phyloP scores from a whole-genome alignment of 2,329 filamentous ascomycete genomes.

The Trichoderma gracile region DNA sequence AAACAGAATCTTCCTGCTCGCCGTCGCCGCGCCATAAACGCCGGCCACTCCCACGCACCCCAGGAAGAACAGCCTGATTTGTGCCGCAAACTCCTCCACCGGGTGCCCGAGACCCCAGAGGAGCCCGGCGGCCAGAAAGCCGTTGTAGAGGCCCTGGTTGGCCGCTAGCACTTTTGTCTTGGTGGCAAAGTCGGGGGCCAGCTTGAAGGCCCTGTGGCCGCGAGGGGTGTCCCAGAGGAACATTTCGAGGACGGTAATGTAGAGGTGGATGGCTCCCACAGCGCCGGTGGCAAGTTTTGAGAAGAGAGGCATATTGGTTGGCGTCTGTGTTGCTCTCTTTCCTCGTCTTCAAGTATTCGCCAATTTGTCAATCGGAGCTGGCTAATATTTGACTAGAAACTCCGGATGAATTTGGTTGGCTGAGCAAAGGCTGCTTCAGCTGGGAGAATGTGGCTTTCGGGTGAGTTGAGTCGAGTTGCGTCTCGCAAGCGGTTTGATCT shows the following conservation, averaged over 20 bases:
- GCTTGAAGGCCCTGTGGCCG: constrained; percentile 47
- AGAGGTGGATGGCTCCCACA: constrained; percentile 47
- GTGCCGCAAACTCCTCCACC: constrained; percentile 42
- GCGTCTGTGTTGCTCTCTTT: not conserved
- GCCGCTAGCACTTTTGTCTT: constrained; percentile 48
- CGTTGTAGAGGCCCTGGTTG: constrained; percentile 57
- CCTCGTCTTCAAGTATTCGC: not conserved
- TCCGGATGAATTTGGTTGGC: constrained; percentile 2
- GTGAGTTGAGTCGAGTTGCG: not conserved
- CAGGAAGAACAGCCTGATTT: constrained; percentile 52
- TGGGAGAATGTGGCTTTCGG: not conserved
- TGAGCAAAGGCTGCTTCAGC: not conserved
- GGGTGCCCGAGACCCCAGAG: constrained; percentile 51
- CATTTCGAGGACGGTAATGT: constrained; percentile 53
- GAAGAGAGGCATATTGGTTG: constrained; percentile 28
- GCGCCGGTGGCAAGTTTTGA: constrained; percentile 40
- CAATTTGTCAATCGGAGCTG: not conserved
- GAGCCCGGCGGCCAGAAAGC: constrained; percentile 53
- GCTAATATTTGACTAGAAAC: not conserved
- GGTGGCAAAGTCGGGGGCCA: constrained; percentile 48
- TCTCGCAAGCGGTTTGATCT: constrained; percentile 1
- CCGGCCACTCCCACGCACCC: constrained; percentile 49
- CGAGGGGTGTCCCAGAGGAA: constrained; percentile 51
- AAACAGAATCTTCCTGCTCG: constrained; percentile 44
- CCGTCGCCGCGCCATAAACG: constrained; percentile 47